A percentile compares a stretch with the other conserved stretches of the same genome.
phyloP scores from a whole-genome alignment of 2,329 filamentous ascomycete species.

The Rhynchosporium agropyri region DNA sequence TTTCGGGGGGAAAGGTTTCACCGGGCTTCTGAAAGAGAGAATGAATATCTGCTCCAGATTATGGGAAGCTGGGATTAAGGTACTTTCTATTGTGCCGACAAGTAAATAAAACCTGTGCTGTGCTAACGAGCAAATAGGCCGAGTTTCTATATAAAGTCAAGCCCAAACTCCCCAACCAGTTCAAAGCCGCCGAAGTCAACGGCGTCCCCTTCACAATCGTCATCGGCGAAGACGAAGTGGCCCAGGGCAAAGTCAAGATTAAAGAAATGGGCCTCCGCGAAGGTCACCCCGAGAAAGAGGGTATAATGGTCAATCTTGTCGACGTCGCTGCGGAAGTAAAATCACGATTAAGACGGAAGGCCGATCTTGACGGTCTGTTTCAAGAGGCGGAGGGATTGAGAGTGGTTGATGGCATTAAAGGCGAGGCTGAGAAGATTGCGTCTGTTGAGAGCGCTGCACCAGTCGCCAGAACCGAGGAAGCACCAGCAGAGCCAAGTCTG shows the following conservation, averaged over 20 bases:
- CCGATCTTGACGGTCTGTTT: conserved; percentile 38
- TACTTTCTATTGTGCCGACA: conserved; percentile 41
- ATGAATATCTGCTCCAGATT: conserved; percentile 76
- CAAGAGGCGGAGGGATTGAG: conserved; percentile 38
- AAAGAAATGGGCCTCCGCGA: conserved; percentile 82
- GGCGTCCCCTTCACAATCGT: conserved; percentile 86
- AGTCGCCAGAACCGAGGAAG: conserved; percentile 12
- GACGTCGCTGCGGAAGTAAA: conserved; percentile 67
- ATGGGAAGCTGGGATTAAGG: conserved; percentile 87
- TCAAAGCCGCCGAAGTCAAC: conserved; percentile 82
- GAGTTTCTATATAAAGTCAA: conserved; percentile 91
- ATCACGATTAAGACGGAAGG: conserved; percentile 47
- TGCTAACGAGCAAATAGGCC: conserved; percentile 51
- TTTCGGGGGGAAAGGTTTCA: conserved; percentile 84
- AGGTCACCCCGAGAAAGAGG: conserved; percentile 88
- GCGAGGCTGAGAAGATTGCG: conserved; percentile 29
- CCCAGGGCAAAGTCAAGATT: conserved; percentile 79
- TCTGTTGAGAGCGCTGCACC: conserved; percentile 1
- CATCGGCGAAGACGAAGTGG: conserved; percentile 87
- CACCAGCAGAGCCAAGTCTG: not conserved
- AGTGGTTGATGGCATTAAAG: conserved; percentile 40
- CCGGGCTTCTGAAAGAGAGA: conserved; percentile 77
- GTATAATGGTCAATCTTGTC: conserved; percentile 68
- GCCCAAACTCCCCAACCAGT: conserved; percentile 85
- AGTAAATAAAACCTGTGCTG: not conserved